Percentiles rank a stretch among this genome's conserved stretches.
Conservation (phyloP, 2,329 filamentous ascomycete species). For the Botrytis elliptica region DNA sequence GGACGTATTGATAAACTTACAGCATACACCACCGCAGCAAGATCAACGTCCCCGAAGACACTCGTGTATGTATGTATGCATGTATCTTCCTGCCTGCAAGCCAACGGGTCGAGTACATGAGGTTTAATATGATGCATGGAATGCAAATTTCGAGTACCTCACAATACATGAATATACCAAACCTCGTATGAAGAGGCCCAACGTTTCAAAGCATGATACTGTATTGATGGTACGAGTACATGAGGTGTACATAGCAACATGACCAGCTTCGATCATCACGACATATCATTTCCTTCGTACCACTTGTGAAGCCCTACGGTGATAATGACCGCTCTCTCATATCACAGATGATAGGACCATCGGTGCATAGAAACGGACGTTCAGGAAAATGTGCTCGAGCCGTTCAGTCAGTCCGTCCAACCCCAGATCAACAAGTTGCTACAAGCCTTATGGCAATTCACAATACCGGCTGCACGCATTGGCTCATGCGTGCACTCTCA, state of each 20-base stretch:
- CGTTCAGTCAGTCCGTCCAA: background rate
- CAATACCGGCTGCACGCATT: background rate
- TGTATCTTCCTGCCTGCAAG: slow-evolving; percentile 10
- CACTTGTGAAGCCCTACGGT: background rate
- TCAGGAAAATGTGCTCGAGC: background rate
- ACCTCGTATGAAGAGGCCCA: background rate
- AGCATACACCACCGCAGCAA: slow-evolving; percentile 11
- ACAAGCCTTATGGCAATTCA: background rate
- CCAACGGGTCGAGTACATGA: slow-evolving; percentile 9
- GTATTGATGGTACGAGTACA: background rate
- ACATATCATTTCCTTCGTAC: background rate
- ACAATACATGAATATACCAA: background rate
- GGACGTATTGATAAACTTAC: slow-evolving; percentile 2
- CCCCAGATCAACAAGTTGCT: slow-evolving; percentile 4
- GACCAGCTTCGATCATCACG: background rate
- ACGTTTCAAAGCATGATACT: slow-evolving; percentile 3
- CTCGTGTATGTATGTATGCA: slow-evolving; percentile 4
- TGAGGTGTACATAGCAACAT: background rate
- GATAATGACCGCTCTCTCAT: background rate
- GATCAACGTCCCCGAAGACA: slow-evolving; percentile 20
- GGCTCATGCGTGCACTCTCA: background rate
- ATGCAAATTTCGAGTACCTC: background rate
- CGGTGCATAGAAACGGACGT: background rate
- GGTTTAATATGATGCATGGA: background rate
- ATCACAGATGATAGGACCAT: background rate